Conservation (phyloP, 805 yeast genomes). For the Kuraishia capsulata region DNA sequence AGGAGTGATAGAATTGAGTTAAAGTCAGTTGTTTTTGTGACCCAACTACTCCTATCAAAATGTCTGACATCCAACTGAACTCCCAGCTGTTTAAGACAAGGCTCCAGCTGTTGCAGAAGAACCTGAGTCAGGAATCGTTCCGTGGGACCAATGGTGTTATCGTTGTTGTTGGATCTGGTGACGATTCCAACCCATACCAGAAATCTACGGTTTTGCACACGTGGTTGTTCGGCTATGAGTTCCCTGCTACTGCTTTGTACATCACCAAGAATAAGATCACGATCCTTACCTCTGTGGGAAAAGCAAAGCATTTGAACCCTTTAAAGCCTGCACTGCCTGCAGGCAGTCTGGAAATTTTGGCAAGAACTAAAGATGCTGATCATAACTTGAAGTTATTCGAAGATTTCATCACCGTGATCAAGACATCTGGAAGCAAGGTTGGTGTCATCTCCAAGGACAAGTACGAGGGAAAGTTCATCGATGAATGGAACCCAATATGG, state of each 20-base stretch:
- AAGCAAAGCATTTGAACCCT: constrained; percentile 68
- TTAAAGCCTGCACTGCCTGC: constrained; percentile 29
- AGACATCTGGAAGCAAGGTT: constrained; percentile 35
- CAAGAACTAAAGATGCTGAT: constrained; percentile 73
- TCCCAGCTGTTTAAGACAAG: constrained; percentile 42
- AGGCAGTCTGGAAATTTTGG: constrained; percentile 43
- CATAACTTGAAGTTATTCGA: constrained; percentile 62
- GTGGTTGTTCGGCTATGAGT: constrained; percentile 92
- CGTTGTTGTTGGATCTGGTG: constrained; percentile 75
- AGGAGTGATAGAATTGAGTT: too few relatives aligned
- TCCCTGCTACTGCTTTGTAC: constrained; percentile 79
- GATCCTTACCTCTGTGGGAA: constrained; percentile 73
- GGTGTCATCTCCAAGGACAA: constrained; percentile 73
- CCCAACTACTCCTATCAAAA: too few relatives aligned
- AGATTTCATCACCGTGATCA: constrained; percentile 41
- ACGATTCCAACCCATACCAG: constrained; percentile 83
- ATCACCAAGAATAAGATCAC: constrained; percentile 50
- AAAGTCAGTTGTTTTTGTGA: too few relatives aligned
- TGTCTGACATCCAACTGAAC: constrained; percentile 57
- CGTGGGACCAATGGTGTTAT: constrained; percentile 41
- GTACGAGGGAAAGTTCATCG: constrained; percentile 76
- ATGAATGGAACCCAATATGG: constrained; percentile 58
- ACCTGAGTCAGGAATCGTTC: constrained; percentile 20
- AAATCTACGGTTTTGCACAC: constrained; percentile 80
- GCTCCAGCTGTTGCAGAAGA: constrained; percentile 32